Evolutionary conservation across 208 protist genomes (phyloP).

Genomic region (Wallacemonas collosoma): DNA sequence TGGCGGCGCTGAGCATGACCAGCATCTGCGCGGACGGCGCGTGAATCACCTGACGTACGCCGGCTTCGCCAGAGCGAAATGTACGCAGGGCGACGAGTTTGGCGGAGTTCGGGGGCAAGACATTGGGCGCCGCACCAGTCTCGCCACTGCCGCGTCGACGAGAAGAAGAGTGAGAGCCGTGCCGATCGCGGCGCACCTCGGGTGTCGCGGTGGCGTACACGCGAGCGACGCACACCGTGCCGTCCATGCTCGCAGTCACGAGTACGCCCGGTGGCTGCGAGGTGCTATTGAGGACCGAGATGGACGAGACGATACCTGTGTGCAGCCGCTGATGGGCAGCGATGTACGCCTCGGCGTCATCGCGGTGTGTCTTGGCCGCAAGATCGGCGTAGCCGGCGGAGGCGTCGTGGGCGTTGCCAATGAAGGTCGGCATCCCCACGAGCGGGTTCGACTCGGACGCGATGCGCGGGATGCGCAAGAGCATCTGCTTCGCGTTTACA

Average conservation of each 20-base stretch:
- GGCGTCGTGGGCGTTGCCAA: constrained; percentile 20
- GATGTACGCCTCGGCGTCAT: constrained; percentile 22
- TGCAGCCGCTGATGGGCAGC: constrained; percentile 24
- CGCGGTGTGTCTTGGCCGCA: constrained; percentile 6
- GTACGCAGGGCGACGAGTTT: constrained; percentile 14
- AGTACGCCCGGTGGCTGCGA: constrained; percentile 31
- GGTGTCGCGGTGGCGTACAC: constrained; percentile 2
- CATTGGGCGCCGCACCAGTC: constrained; percentile 25
- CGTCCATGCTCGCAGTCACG: constrained; percentile 44
- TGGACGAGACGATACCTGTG: constrained; percentile 37
- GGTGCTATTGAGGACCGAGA: constrained; percentile 18
- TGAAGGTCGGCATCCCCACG: constrained; percentile 3
- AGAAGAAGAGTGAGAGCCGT: too few relatives aligned
- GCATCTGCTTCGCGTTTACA: constrained; percentile 34
- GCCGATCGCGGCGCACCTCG: not conserved
- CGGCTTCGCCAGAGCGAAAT: constrained; percentile 30
- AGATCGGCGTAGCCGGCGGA: constrained; percentile 21
- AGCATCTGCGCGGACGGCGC: constrained; percentile 37
- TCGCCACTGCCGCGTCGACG: not conserved
- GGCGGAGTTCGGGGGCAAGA: constrained; percentile 7
- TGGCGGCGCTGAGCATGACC: constrained; percentile 39
- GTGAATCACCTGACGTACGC: constrained; percentile 37
- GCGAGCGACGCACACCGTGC: constrained; percentile 40
- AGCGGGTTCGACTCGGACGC: constrained; percentile 11
- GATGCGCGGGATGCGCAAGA: constrained; percentile 36